Evolutionary conservation across 176 grass and related monocot species (phyloP).

Genomic region (Paspalum notatum): DNA sequence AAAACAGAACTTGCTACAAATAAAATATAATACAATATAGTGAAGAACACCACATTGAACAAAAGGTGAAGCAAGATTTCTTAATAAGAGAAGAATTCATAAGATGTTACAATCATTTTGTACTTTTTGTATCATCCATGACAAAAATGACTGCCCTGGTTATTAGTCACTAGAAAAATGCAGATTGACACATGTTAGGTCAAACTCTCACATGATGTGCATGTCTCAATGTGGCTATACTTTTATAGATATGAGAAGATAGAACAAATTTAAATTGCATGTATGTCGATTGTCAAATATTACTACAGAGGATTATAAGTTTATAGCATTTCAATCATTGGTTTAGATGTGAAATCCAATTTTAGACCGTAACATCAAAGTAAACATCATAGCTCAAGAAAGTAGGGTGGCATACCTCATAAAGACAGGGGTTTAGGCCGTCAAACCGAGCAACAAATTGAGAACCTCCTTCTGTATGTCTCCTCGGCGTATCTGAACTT

Average conservation of each 20-base stretch:
- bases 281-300: not conserved
- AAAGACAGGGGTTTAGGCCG: slow-evolving; percentile 8
- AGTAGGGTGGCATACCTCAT: slow-evolving; percentile 36
- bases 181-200: slow-evolving; percentile 18
- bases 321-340: not conserved
- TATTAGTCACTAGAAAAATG: not conserved
- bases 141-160: not conserved
- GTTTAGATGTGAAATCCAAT: slow-evolving; percentile 8
- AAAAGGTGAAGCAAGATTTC: not conserved
- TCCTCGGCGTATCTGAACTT: not conserved
- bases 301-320: not conserved
- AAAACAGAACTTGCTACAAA: not conserved
- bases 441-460: slow-evolving; percentile 11
- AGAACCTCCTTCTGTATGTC: slow-evolving; percentile 32
- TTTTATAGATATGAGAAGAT: not conserved
- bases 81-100: slow-evolving; percentile 2
- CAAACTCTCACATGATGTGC: not conserved
- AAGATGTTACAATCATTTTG: not conserved
- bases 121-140: not conserved
- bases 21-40: not conserved
- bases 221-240: not conserved
- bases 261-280: slow-evolving; percentile 6
- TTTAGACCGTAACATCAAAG: slow-evolving; percentile 14
- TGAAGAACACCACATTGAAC: not conserved
- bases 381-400: slow-evolving; percentile 7